phyloP scores from a whole-genome alignment of 2,329 filamentous ascomycete species.

The Trichoderma oligosporum region DNA sequence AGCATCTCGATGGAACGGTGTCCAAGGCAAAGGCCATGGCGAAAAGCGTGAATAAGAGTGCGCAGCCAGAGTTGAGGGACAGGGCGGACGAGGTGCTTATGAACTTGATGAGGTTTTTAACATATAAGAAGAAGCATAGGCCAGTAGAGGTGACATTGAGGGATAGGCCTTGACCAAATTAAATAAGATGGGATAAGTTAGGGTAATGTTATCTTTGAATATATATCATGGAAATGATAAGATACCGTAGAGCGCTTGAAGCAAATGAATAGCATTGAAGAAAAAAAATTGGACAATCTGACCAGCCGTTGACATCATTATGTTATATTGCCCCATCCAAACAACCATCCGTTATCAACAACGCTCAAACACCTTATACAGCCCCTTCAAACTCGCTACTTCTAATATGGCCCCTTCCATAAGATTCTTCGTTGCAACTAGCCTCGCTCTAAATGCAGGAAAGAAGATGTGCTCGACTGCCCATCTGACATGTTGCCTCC shows the following conservation, averaged over 20 bases:
- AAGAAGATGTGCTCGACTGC: conserved; percentile 85
- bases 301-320: not conserved
- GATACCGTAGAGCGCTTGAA: too few species aligned
- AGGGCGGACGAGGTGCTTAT: conserved; percentile 58
- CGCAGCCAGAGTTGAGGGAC: conserved; percentile 51
- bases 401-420: conserved; percentile 74
- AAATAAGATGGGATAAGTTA: not conserved
- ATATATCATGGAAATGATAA: not conserved
- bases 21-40: conserved; percentile 54
- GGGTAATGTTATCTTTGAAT: not conserved
- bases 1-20: conserved; percentile 52
- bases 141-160: conserved; percentile 26
- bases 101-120: conserved; percentile 59
- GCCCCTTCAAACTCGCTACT: conserved; percentile 83
- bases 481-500: conserved; percentile 66
- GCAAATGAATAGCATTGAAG: not conserved
- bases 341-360: too few species aligned
- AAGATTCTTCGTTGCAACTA: conserved; percentile 77
- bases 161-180: not conserved
- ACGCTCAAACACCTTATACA: conserved; percentile 93
- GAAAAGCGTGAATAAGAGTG: conserved; percentile 60
- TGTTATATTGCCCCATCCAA: not conserved
- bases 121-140: conserved; percentile 60
- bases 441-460: conserved; percentile 75
- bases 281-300: not conserved